Base-by-base conservation (phyloP, 495 filamentous ascomycete genomes). In the Barbatosphaeria neglecta region DNA sequence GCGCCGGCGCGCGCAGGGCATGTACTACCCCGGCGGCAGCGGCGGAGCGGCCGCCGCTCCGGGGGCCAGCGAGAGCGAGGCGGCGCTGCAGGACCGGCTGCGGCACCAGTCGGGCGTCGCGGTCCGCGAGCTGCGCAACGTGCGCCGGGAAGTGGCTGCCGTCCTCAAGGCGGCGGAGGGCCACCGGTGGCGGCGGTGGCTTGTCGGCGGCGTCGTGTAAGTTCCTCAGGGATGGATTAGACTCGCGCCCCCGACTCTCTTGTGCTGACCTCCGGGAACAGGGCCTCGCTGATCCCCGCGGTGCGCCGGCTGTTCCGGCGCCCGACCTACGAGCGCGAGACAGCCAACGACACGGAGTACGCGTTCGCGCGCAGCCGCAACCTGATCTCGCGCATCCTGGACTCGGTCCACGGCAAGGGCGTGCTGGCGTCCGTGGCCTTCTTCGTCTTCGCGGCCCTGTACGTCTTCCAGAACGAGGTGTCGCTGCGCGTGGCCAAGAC, bases 381-480 rank as follows among this genome's bases (percentile, higher is more conserved):
- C 9, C 59, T 73, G 2, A 51, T 72, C 44, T 43, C 56, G 17
- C 60, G 67, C 24, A 69, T 73, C 41, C 45, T 71, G 16, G 58
- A 55, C 41, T 61, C 55, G 1, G 51, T 63, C 2, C 48, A 52
- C 15, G 57, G 66, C 20, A 66, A 63, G 28, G 44, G 55, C 23
- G 61, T 65, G 6, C 31, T 72, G 7, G 65, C 66, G 3, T 68
- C 65, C 2, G 27, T 72, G n/a, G 63, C 67, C 19, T 67, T 68
- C 48, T 63, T 73, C 18, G 67, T 73, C 10, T 62, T 73, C 40
- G 60, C 69, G 23, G 61, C 67, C 9, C 45, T 73, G 28, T 73
- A 71, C 45, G 59, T 73, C 24, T 73, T 73, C 28, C 55, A 65
- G 54, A 68, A 64, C 50, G 70, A 73, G 49, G 70, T 73, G 1